These are phyloP conservation scores for Scheffersomyces coipomensis DNA, from an alignment of 805 yeast genomes.

Conservation along the genomic window DNA sequence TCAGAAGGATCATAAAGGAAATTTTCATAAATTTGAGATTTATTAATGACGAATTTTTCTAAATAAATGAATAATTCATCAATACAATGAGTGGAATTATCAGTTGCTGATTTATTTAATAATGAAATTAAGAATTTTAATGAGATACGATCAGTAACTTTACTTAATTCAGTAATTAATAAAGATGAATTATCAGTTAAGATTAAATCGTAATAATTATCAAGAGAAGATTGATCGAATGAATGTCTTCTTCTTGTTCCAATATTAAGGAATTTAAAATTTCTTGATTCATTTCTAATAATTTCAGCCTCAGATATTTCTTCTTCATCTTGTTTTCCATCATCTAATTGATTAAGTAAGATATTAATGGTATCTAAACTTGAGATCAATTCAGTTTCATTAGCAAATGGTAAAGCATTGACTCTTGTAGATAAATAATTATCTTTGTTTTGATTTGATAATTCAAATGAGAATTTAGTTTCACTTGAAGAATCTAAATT, in stretches of 20 bases:
- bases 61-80: slow-evolving; percentile 51
- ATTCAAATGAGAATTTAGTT: slow-evolving; percentile 10
- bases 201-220: slow-evolving; percentile 21
- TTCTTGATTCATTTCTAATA: slow-evolving; percentile 1
- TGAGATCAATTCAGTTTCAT: slow-evolving; percentile 58
- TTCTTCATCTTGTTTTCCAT: slow-evolving; percentile 9
- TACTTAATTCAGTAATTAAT: slow-evolving; percentile 28
- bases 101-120: slow-evolving; percentile 62
- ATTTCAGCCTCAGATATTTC: not conserved
- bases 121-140: slow-evolving; percentile 56
- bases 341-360: slow-evolving; percentile 53
- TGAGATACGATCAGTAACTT: slow-evolving; percentile 41
- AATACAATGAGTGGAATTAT: slow-evolving; percentile 56
- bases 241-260: slow-evolving; percentile 21
- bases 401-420: slow-evolving; percentile 73
- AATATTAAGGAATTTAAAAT: slow-evolving; percentile 18
- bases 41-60: slow-evolving; percentile 36
- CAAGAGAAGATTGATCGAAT: slow-evolving; percentile 22
- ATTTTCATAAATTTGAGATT: slow-evolving; percentile 8
- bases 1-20: slow-evolving; percentile 58
- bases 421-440: slow-evolving; percentile 60
- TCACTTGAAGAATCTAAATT: not conserved
- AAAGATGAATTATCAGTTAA: slow-evolving; percentile 40
- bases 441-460: slow-evolving; percentile 36
- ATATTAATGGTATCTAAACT: slow-evolving; percentile 53